A percentile compares a stretch with the other conserved stretches of the same genome.
Evolutionary conservation across 1,284 basidiomycete genomes (phyloP).

Genomic region (Laetiporus sulphureus): DNA sequence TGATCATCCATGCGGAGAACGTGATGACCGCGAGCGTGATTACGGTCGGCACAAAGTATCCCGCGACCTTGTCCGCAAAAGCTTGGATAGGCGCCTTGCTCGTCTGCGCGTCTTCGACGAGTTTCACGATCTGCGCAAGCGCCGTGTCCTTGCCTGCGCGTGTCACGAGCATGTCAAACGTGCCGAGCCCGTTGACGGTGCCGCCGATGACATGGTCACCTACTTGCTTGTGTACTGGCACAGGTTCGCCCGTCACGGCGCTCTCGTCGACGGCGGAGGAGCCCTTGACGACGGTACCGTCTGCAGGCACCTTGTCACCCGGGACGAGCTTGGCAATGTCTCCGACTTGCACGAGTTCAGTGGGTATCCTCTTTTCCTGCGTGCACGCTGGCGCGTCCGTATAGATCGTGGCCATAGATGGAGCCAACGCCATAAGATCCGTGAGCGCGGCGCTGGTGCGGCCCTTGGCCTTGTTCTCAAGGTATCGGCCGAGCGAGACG

Average conservation of each 20-base stretch:
- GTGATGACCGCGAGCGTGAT: conserved; percentile 80
- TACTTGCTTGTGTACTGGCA: conserved; percentile 79
- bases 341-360: conserved; percentile 91
- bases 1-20: conserved; percentile 80
- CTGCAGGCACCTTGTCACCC: conserved; percentile 95
- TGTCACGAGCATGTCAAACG: conserved; percentile 93
- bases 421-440: conserved; percentile 91
- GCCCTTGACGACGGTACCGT: conserved; percentile 85
- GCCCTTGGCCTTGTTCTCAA: conserved; percentile 97
- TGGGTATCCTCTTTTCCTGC: conserved; percentile 85
- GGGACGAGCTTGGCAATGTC: conserved; percentile 94
- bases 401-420: conserved; percentile 94
- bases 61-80: conserved; percentile 92
- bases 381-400: conserved; percentile 74
- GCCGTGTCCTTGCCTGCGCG: conserved; percentile 96
- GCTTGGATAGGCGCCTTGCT: conserved; percentile 97
- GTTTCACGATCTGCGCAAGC: conserved; percentile 90
- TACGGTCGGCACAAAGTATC: conserved; percentile 92
- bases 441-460: conserved; percentile 95
- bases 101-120: conserved; percentile 98
- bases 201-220: conserved; percentile 92
- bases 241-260: conserved; percentile 95
- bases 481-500: conserved; percentile 90
- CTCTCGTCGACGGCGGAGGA: conserved; percentile 92
- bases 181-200: conserved; percentile 93